phyloP scores from a whole-genome alignment of 2,329 filamentous ascomycete species.

The Lachnellula cervina region DNA sequence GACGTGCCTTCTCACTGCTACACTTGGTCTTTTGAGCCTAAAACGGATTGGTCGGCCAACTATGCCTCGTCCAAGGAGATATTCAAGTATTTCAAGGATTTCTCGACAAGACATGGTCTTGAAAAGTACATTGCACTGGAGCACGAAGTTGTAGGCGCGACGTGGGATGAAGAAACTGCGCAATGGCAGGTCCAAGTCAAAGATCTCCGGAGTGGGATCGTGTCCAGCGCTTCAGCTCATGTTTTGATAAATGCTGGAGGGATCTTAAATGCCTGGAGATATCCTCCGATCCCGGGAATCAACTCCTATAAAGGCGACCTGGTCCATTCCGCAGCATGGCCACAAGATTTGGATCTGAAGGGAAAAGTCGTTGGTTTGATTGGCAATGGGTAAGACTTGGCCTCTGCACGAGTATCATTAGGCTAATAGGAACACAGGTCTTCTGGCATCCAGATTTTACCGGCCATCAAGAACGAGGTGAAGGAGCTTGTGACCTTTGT shows the following conservation, averaged over 20 bases:
- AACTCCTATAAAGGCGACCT: constrained; percentile 46
- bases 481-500: constrained; percentile 29
- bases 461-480: constrained; percentile 41
- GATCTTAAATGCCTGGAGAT: constrained; percentile 44
- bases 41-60: constrained; percentile 28
- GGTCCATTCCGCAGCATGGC: constrained; percentile 52
- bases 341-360: constrained; percentile 42
- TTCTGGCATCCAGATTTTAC: constrained; percentile 49
- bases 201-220: constrained; percentile 24
- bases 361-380: constrained; percentile 51
- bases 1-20: constrained; percentile 56
- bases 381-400: constrained; percentile 27
- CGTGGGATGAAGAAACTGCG: constrained; percentile 40
- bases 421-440: constrained; percentile 39
- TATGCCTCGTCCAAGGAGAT: constrained; percentile 29
- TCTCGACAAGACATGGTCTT: constrained; percentile 30
- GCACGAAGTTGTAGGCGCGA: constrained; percentile 38
- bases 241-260: constrained; percentile 45
- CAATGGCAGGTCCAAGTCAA: constrained; percentile 31
- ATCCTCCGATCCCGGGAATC: constrained; percentile 48
- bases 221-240: constrained; percentile 26
- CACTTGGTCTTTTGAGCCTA: constrained; percentile 48
- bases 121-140: constrained; percentile 41
- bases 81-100: constrained; percentile 32
- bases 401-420: no score